Base-by-base conservation (phyloP, 805 yeast genomes). In the Nakazawaea peltata region DNA sequence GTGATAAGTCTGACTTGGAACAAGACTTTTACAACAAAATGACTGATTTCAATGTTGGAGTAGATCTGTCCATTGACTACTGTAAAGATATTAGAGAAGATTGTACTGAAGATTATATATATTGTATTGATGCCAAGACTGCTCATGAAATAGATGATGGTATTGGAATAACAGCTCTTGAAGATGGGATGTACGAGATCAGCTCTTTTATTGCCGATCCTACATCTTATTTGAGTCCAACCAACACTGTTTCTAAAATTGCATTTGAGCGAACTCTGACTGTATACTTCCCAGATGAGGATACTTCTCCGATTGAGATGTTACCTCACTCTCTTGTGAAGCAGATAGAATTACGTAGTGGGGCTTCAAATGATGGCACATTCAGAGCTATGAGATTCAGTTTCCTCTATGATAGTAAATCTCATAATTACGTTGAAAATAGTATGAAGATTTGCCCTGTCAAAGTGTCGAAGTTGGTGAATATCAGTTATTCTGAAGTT, bases 91-190 rank as follows among this genome's bases (percentile, higher is more conserved):
- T 51, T 2, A 57, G 81, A 44, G 44, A 44, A n/a, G 64, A 65
- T 19, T 71, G 66, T 43, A 56, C 56, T 0, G 57, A 65, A 30
- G 48, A 69, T 10, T 68, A 72, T 0, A 77, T 87, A 2, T 90
- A 76, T 52, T 87, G 97, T 56, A 85, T 90, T 40, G 98, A 92
- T 57, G 67, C 80, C 3, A 72, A 63, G 3, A 67, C 67, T 28
- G 95, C 97, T 0, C 80, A 81, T 45, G 97, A 92, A 54, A 81
- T 92, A 40, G 98, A 90, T 55, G 98, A 90, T 56, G 98, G 97
- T 31, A 66, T 90, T 19, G 74, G 95, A 1, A 61, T 90, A 14
- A 46, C 19, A 42, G 44, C 19, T 34, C 35, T 43, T 4, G 46
- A 48, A 1, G 44, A 52, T 1, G 51, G 54, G 3, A 49, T 49